Conservation (phyloP, 495 filamentous ascomycete genomes). For the Saxophila tyrrhenica region DNA sequence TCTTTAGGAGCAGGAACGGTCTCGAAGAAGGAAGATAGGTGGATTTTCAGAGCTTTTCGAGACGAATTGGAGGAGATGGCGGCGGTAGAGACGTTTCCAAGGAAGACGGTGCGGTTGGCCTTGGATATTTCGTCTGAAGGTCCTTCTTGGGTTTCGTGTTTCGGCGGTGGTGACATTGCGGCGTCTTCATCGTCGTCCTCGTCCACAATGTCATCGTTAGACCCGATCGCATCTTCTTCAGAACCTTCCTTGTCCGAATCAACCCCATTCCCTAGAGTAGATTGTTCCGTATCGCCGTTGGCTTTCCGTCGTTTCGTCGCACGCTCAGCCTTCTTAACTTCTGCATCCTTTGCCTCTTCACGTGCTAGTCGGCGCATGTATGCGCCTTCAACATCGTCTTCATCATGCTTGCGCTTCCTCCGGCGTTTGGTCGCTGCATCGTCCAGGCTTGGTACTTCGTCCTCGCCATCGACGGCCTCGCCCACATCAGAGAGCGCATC, state of each 20-base stretch:
- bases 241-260: slow-evolving; percentile 23
- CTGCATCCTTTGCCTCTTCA: slow-evolving; percentile 41
- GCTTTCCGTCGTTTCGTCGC: slow-evolving; percentile 38
- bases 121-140: slow-evolving; percentile 57
- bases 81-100: slow-evolving; percentile 76
- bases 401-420: slow-evolving; percentile 58
- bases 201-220: slow-evolving; percentile 26
- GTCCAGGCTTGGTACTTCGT: neutral
- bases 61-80: slow-evolving; percentile 71
- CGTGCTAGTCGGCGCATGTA: slow-evolving; percentile 66
- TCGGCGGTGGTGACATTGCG: slow-evolving; percentile 30
- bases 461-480: neutral
- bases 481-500: neutral
- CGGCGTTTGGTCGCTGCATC: slow-evolving; percentile 38
- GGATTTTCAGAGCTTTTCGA: slow-evolving; percentile 62
- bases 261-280: neutral
- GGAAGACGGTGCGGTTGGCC: slow-evolving; percentile 79
- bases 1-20: slow-evolving; percentile 29
- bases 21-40: slow-evolving; percentile 47
- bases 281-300: neutral
- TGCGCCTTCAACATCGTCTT: slow-evolving; percentile 66
- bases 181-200: slow-evolving; percentile 28
- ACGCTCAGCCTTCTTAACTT: slow-evolving; percentile 33
- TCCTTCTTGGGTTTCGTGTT: slow-evolving; percentile 45
- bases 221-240: slow-evolving; percentile 23